phyloP scores from a whole-genome alignment of 371 early-diverging fungal species.

The Chytridium lagenaria region DNA sequence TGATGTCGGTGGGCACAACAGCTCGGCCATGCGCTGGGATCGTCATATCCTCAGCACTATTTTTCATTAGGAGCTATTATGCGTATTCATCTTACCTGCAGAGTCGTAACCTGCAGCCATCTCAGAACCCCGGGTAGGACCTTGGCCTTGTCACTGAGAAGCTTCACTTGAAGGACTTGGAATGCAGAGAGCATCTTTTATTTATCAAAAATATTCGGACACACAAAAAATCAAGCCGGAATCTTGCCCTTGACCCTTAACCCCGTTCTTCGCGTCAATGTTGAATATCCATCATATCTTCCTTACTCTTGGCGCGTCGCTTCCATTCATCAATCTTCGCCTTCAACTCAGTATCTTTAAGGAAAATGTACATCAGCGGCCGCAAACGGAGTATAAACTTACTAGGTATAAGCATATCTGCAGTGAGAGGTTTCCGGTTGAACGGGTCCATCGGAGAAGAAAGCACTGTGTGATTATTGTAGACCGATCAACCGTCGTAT shows the following conservation, averaged over 20 bases:
- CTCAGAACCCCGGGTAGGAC: constrained; percentile 82
- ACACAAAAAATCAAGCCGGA: no score
- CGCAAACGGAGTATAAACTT: background rate
- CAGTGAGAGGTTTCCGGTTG: constrained; percentile 52
- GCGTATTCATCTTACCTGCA: constrained; percentile 64
- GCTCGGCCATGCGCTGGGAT: constrained; percentile 78
- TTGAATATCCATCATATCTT: background rate
- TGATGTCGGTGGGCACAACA: constrained; percentile 82
- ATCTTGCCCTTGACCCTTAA: no score
- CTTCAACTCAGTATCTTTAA: constrained; percentile 45
- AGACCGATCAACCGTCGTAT: constrained; percentile 85
- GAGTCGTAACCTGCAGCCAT: constrained; percentile 96
- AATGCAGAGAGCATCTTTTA: background rate
- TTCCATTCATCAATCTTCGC: constrained; percentile 45
- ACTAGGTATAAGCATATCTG: constrained; percentile 52
- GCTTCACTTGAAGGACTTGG: constrained; percentile 34
- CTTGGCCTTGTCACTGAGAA: constrained; percentile 64
- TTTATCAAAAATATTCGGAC: no score
- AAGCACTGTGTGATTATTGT: constrained; percentile 95
- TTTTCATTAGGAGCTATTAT: background rate
- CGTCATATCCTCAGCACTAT: constrained; percentile 66
- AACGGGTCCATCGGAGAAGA: constrained; percentile 94
- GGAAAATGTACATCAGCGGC: background rate
- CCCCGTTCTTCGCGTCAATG: no score
- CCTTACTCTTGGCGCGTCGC: background rate